A percentile compares a stretch with the other conserved stretches of the same genome.
These are phyloP conservation scores for Schizosaccharomyces japonicus DNA, from an alignment of 805 yeast genomes.

Conservation along the genomic window DNA sequence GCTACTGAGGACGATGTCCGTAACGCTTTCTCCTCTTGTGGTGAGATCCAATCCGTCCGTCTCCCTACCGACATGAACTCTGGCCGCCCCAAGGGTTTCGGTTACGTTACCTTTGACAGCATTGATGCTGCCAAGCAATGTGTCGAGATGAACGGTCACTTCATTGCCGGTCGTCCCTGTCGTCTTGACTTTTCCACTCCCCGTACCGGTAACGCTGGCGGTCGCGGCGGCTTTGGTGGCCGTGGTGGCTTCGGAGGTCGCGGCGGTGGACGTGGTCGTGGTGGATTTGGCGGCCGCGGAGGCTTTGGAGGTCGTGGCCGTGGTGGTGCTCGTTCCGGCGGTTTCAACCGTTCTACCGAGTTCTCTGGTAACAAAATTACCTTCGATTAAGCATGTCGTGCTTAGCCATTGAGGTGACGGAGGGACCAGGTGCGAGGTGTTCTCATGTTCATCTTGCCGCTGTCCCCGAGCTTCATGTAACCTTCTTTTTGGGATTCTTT, in stretches of 20 bases:
- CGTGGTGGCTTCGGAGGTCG: constrained; percentile 13
- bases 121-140: constrained; percentile 81
- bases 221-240: constrained; percentile 11
- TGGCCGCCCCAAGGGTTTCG: constrained; percentile 96
- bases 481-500: no score
- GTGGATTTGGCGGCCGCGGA: constrained; percentile 12
- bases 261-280: constrained; percentile 12
- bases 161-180: constrained; percentile 75
- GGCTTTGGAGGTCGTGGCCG: constrained; percentile 15
- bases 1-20: constrained; percentile 59
- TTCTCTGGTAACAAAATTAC: constrained; percentile 3
- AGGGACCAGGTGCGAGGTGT: no score
- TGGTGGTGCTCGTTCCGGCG: constrained; percentile 28
- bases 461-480: no score
- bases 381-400: constrained; percentile 1
- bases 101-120: constrained; percentile 75
- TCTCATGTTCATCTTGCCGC: no score
- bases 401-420: no score
- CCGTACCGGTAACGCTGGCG: constrained; percentile 9
- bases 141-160: constrained; percentile 68
- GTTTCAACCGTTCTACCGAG: neutral
- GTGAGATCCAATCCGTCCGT: constrained; percentile 70
- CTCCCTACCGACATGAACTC: constrained; percentile 97
- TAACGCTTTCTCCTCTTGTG: constrained; percentile 51
- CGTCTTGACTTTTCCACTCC: constrained; percentile 46